These are phyloP conservation scores for Barnettozyma populi DNA, from an alignment of 805 yeast genomes.

Conservation along the genomic window DNA sequence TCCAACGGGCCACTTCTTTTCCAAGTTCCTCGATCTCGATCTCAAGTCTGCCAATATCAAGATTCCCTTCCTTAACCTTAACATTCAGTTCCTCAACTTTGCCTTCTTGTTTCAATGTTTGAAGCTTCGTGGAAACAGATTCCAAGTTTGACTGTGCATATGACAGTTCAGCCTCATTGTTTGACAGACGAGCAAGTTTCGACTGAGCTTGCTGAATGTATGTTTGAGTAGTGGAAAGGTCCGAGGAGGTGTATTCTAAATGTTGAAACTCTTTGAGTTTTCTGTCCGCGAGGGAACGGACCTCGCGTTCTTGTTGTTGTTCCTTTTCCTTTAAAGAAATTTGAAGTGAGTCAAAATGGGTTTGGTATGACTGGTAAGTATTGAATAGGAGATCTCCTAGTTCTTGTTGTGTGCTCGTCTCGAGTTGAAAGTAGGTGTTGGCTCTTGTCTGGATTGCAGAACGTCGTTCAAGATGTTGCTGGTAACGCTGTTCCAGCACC, in stretches of 20 bases:
- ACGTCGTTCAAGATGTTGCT: slow-evolving; percentile 18
- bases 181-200: slow-evolving; percentile 33
- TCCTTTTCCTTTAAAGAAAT: slow-evolving; percentile 12
- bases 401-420: background rate
- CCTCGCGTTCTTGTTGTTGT: background rate
- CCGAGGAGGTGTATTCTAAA: slow-evolving; percentile 35
- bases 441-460: slow-evolving; percentile 12
- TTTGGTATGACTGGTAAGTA: slow-evolving; percentile 5
- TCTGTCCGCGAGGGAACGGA: slow-evolving; percentile 24
- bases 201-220: slow-evolving; percentile 35
- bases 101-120: slow-evolving; percentile 25
- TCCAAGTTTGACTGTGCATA: slow-evolving; percentile 39
- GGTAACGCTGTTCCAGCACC: slow-evolving; percentile 36
- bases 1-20: slow-evolving; percentile 43
- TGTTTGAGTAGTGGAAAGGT: slow-evolving; percentile 30
- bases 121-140: slow-evolving; percentile 32
- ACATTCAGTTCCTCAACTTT: slow-evolving; percentile 26
- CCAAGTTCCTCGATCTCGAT: slow-evolving; percentile 47
- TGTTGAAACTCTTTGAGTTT: slow-evolving; percentile 40
- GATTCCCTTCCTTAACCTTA: slow-evolving; percentile 35
- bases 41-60: slow-evolving; percentile 33
- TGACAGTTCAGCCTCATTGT: slow-evolving; percentile 43
- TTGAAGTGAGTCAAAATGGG: slow-evolving; percentile 9
- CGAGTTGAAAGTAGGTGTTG: background rate
- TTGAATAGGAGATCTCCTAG: slow-evolving; percentile 4